These are phyloP conservation scores for Beauveria varroae DNA, from an alignment of 2,329 filamentous ascomycete species.

Conservation along the genomic window DNA sequence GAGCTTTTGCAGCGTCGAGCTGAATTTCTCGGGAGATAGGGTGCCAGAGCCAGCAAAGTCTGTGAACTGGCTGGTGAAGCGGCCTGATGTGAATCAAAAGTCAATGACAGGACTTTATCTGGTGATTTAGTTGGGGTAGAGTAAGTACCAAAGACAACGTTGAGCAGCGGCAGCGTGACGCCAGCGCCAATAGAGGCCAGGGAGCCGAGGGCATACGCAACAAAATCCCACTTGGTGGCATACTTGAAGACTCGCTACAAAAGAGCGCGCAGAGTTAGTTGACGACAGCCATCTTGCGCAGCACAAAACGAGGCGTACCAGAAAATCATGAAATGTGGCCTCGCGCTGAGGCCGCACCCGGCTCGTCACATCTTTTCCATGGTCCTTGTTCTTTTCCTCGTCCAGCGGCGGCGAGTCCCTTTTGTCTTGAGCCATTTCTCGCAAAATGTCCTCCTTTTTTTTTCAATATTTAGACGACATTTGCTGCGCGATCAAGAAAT, in stretches of 20 bases:
- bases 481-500: neutral
- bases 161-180: conserved; percentile 51
- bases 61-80: conserved; percentile 35
- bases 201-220: conserved; percentile 38
- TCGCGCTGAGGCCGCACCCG: conserved; percentile 30
- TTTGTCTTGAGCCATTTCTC: neutral
- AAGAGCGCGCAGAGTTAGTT: neutral
- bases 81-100: conserved; percentile 35
- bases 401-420: neutral
- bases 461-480: neutral
- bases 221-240: conserved; percentile 43
- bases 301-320: conserved; percentile 14
- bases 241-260: conserved; percentile 44
- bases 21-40: conserved; percentile 30
- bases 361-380: conserved; percentile 15
- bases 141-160: conserved; percentile 45
- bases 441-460: no score
- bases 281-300: conserved; percentile 11
- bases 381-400: conserved; percentile 1
- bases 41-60: conserved; percentile 8
- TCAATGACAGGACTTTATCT: neutral
- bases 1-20: conserved; percentile 10
- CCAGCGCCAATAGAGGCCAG: conserved; percentile 45
- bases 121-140: neutral
- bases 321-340: conserved; percentile 34